Evolutionary conservation across 345 rosid species (phyloP).

Genomic region (Carallia brachiata): DNA sequence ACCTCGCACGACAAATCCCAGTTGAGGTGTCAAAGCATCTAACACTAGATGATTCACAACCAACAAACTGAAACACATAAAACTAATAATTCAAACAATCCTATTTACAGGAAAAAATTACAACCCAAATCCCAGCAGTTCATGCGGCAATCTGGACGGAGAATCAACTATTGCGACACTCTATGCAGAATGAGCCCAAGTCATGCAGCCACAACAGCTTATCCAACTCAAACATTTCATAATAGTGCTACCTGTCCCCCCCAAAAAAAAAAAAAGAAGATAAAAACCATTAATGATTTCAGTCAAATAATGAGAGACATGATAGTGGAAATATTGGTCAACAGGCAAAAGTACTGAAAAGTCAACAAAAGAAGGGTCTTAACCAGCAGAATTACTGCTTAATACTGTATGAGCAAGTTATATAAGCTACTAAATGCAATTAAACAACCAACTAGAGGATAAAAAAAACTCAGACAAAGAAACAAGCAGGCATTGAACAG

Average conservation of each 20-base stretch:
- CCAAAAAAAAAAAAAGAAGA: background rate
- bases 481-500: too few species aligned
- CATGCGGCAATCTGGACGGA: background rate
- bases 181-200: background rate
- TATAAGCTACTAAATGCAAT: too few species aligned
- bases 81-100: conserved; percentile 14
- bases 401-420: too few species aligned
- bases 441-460: too few species aligned
- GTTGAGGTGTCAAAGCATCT: background rate
- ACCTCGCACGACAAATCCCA: background rate
- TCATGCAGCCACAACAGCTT: background rate
- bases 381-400: too few species aligned
- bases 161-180: background rate
- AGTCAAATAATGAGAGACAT: background rate
- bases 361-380: too few species aligned
- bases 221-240: background rate
- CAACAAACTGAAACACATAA: conserved; percentile 9
- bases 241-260: background rate
- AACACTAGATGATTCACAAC: background rate
- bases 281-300: background rate
- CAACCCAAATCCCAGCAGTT: background rate
- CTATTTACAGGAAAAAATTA: conserved; percentile 29
- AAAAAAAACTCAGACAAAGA: too few species aligned
- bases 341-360: too few species aligned
- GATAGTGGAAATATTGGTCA: too few species aligned